Base-by-base conservation (phyloP, 306 rosid species). In the Ormosia semicastrata region DNA sequence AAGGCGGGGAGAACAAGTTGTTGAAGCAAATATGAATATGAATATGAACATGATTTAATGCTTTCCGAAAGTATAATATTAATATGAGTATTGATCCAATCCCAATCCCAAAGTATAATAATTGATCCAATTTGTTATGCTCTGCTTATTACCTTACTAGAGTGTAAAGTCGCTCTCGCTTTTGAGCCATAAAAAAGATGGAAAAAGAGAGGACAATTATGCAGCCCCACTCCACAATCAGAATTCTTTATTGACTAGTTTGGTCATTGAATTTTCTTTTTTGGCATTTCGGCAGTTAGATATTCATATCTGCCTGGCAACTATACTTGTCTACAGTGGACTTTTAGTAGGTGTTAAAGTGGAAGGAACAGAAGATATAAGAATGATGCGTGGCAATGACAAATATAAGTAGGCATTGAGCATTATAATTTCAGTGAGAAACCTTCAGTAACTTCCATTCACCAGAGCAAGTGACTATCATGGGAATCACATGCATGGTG, bases 61-160 rank as follows among this genome's bases (percentile, higher is more conserved):
- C 53, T 59, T 79, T 43, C 29, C 49, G 3, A 30, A 69, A n/a
- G n/a, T n/a, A n/a, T 29, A 40, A 56, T 67, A 53, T 43, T 56
- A 39, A 70, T 12, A 70, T 59, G 40, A 46, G 59, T 71, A 60
- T 47, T 9, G 34, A 60, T 47, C 44, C 78, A 50, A 36, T 52
- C 66, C 40, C 44, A 40, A 40, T 40, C 44, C n/a, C n/a, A 24
- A 24, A 24, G 24, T 24, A 24, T 1, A 24, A 56, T 68, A 14
- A 79, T 79, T 52, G 34, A 79, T 46, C 43, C 12, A 56, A 56
- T 79, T 40, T 69, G 36, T 70, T 30, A 68, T n/a, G 43, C 24
- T 33, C 13, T 68, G 70, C 24, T 24, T 24, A 24, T 44, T 57
- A 18, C 70, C 70, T 44, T 30, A 62, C 40, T n/a, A 57, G 39